Conservation (phyloP, 345 rosid species). For the Salix exigua region DNA sequence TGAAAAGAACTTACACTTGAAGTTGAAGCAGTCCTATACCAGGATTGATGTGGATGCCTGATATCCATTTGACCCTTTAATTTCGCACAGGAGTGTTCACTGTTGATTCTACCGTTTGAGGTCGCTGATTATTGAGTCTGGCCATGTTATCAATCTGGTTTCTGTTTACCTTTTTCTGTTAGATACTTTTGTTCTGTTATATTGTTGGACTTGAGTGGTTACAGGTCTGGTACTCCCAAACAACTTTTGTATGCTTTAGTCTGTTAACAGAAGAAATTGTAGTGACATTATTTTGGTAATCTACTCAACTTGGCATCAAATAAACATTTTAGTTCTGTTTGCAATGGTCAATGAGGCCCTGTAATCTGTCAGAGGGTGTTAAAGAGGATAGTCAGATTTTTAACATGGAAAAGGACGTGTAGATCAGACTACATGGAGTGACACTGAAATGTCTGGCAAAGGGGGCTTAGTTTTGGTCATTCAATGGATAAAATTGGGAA, state of each 20-base stretch:
- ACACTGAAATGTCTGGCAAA: too few species aligned
- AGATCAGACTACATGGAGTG: not conserved
- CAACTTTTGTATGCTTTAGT: not conserved
- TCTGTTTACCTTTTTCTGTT: not conserved
- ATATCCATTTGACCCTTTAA: conserved; percentile 26
- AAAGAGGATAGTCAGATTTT: not conserved
- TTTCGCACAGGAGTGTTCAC: conserved; percentile 30
- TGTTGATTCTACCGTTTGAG: conserved; percentile 33
- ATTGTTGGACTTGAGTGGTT: not conserved
- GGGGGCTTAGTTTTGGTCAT: not conserved
- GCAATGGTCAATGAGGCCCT: not conserved
- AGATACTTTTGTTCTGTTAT: not conserved
- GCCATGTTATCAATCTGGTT: not conserved
- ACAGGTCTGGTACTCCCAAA: not conserved
- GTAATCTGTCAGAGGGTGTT: not conserved
- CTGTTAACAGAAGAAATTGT: not conserved
- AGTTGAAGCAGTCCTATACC: conserved; percentile 31
- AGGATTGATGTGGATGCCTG: conserved; percentile 42
- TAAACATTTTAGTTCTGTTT: not conserved
- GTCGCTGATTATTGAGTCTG: conserved; percentile 12
- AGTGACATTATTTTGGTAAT: not conserved
- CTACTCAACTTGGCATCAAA: not conserved
- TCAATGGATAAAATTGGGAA: not conserved
- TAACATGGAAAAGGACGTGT: not conserved
- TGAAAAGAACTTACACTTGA: not conserved